phyloP scores from a whole-genome alignment of 1,284 basidiomycete species.

The Xerocomus amazonicus region DNA sequence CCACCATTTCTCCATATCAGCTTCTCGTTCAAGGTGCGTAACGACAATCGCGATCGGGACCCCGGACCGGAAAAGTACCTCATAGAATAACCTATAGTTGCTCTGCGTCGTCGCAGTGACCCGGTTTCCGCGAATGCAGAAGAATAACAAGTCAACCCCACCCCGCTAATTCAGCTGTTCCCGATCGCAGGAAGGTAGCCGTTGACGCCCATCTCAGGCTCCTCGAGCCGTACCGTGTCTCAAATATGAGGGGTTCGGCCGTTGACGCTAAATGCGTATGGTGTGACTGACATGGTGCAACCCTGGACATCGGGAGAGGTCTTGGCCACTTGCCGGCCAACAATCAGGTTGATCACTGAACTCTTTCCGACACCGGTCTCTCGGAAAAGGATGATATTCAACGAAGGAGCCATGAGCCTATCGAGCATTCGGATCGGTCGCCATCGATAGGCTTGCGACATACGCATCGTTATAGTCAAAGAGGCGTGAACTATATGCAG shows the following conservation, averaged over 20 bases:
- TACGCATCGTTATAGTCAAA: slow-evolving; percentile 13
- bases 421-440: slow-evolving; percentile 15
- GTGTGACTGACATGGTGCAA: slow-evolving; percentile 29
- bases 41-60: slow-evolving; percentile 39
- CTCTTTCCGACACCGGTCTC: slow-evolving; percentile 34
- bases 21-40: slow-evolving; percentile 38
- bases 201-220: slow-evolving; percentile 28
- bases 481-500: background rate
- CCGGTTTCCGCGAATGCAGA: slow-evolving; percentile 37
- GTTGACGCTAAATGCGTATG: slow-evolving; percentile 22
- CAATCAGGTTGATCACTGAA: slow-evolving; percentile 33
- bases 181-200: slow-evolving; percentile 33
- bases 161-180: slow-evolving; percentile 23
- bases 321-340: slow-evolving; percentile 23
- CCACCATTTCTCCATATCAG: slow-evolving; percentile 32
- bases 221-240: slow-evolving; percentile 41
- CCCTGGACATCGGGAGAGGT: slow-evolving; percentile 26
- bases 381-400: slow-evolving; percentile 34
- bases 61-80: slow-evolving; percentile 31
- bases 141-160: slow-evolving; percentile 39
- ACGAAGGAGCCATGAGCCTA: slow-evolving; percentile 22
- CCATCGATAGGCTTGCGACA: slow-evolving; percentile 3
- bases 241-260: slow-evolving; percentile 27
- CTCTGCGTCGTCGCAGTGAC: slow-evolving; percentile 31
- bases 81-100: slow-evolving; percentile 39